Evolutionary conservation across 1,284 basidiomycete genomes (phyloP).

Genomic region (Wolfiporia cocos): DNA sequence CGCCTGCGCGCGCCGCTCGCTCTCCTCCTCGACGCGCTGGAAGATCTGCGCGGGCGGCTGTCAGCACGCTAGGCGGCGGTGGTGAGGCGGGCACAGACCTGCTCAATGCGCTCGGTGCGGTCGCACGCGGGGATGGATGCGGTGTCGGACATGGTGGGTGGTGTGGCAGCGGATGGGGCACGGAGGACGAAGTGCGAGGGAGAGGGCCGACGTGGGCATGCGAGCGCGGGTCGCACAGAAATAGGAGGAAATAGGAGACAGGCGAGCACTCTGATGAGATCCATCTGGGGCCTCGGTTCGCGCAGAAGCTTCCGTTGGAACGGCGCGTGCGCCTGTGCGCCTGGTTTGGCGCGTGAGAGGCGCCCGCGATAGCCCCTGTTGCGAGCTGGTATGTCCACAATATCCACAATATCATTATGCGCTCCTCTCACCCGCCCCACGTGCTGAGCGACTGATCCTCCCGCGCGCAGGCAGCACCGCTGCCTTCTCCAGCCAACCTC

Average conservation of each 20-base stretch:
- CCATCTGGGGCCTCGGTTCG: no score
- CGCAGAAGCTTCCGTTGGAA: not conserved
- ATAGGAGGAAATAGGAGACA: no score
- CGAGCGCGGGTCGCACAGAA: not conserved
- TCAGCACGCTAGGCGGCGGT: not conserved
- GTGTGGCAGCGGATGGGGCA: not conserved
- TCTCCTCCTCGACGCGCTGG: constrained; percentile 22
- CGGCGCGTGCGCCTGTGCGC: not conserved
- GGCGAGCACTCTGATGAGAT: no score
- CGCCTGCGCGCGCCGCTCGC: constrained; percentile 16
- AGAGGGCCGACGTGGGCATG: not conserved
- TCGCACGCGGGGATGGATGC: not conserved
- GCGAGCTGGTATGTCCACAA: no score
- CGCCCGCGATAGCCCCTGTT: no score
- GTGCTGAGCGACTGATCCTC: no score
- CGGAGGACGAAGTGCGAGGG: not conserved
- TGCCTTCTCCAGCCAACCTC: no score
- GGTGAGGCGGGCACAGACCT: constrained; percentile 10
- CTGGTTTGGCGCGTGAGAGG: no score
- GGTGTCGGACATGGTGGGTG: not conserved
- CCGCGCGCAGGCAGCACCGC: no score
- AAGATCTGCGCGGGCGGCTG: constrained; percentile 15
- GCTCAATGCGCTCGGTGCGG: constrained; percentile 16
- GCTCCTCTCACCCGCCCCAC: no score
- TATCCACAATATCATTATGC: no score